phyloP scores from a whole-genome alignment of 306 rosid genomes.

The Ziziphus jujuba region DNA sequence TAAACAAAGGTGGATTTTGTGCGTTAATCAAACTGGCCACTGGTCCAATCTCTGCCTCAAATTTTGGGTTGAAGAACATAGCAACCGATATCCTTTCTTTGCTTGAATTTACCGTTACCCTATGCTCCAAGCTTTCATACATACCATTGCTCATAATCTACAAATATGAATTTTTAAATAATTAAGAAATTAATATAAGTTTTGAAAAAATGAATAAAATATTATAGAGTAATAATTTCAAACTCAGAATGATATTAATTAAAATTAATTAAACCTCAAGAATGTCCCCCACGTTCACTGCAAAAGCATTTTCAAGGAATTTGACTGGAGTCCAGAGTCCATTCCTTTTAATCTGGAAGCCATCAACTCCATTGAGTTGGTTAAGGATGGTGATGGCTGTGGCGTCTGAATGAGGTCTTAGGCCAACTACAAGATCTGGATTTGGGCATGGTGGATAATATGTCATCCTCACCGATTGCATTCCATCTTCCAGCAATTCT shows the following conservation, averaged over 20 bases:
- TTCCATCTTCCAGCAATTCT: conserved; percentile 57
- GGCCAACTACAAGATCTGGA: conserved; percentile 61
- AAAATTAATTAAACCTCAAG: too few relatives aligned
- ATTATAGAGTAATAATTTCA: too few relatives aligned
- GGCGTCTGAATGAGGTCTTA: conserved; percentile 72
- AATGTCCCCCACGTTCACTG: conserved; percentile 75
- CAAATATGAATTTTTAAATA: not conserved
- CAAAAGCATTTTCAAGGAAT: conserved; percentile 49
- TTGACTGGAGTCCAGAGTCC: conserved; percentile 72
- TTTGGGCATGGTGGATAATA: conserved; percentile 76
- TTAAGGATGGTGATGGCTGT: conserved; percentile 63
- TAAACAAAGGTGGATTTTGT: conserved; percentile 47
- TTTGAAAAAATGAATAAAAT: too few relatives aligned
- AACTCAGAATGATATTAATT: too few relatives aligned
- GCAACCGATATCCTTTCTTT: conserved; percentile 68
- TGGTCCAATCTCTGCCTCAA: conserved; percentile 64
- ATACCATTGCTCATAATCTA: conserved; percentile 80
- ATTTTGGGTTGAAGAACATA: conserved; percentile 61
- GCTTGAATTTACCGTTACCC: conserved; percentile 57
- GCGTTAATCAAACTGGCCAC: conserved; percentile 25
- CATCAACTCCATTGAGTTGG: conserved; percentile 67
- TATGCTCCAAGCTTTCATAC: conserved; percentile 73
- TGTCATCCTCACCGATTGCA: conserved; percentile 70
- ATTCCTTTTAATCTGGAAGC: conserved; percentile 67
- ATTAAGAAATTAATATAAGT: too few relatives aligned